These are phyloP conservation scores for Podosphaera xanthii DNA, from an alignment of 2,329 filamentous ascomycete genomes.

Conservation along the genomic window DNA sequence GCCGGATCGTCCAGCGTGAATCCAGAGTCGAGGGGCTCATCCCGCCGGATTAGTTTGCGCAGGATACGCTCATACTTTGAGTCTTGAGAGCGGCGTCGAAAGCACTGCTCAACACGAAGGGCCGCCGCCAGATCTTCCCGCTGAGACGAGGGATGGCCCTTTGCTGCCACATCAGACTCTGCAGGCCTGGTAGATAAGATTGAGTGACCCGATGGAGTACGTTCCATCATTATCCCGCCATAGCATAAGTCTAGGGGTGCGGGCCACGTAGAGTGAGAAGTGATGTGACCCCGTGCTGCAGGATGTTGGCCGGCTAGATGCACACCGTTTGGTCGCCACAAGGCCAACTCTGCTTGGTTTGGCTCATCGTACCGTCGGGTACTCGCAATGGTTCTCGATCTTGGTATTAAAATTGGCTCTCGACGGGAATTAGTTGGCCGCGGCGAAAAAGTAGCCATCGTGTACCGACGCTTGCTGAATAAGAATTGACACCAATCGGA, in stretches of 20 bases:
- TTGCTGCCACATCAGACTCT: slow-evolving; percentile 3
- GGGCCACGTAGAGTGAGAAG: no score
- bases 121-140: slow-evolving; percentile 6
- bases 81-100: slow-evolving; percentile 5
- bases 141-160: slow-evolving; percentile 5
- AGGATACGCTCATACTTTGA: slow-evolving; percentile 24
- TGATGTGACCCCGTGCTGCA: no score
- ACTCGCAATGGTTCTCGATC: no score
- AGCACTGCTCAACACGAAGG: slow-evolving; percentile 7
- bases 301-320: no score
- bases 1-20: slow-evolving; percentile 30
- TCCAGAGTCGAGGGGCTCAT: slow-evolving; percentile 25
- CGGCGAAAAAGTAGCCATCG: no score
- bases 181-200: slow-evolving; percentile 13
- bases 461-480: no score
- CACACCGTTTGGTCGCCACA: no score
- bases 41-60: slow-evolving; percentile 28
- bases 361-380: no score
- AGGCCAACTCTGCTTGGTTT: no score
- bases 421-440: no score
- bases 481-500: no score
- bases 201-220: slow-evolving; percentile 14
- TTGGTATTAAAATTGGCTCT: no score
- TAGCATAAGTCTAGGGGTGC: not conserved
- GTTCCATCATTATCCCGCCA: slow-evolving; percentile 12